Evolutionary conservation across 208 protist genomes (phyloP).

Genomic region (Wallacemonas sp.): DNA sequence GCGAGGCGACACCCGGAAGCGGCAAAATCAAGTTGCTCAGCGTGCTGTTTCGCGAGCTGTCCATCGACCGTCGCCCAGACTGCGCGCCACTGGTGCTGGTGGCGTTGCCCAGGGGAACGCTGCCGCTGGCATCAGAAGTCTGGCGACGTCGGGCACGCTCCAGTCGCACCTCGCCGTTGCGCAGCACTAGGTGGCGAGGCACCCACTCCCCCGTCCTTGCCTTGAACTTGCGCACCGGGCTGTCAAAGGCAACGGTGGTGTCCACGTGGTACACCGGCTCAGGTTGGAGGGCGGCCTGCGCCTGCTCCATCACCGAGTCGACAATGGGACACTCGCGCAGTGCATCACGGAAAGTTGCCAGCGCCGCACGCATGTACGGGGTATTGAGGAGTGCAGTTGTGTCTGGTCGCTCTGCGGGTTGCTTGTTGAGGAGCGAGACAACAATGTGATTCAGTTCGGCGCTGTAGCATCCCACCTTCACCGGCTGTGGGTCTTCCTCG

Average conservation of each 20-base stretch:
- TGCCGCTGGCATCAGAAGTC: neutral
- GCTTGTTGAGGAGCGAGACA: constrained; percentile 27
- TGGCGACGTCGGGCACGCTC: neutral
- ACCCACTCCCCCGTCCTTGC: constrained; percentile 4
- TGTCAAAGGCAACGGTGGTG: constrained; percentile 12
- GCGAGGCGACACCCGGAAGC: neutral
- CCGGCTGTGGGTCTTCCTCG: constrained; percentile 9
- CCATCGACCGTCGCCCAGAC: neutral
- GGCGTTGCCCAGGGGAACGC: neutral
- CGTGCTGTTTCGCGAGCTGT: constrained; percentile 4
- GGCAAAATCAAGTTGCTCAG: constrained; percentile 4
- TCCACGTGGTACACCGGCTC: constrained; percentile 2
- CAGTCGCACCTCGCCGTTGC: constrained; percentile 9
- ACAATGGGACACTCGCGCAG: constrained; percentile 16
- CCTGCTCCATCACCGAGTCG: constrained; percentile 11
- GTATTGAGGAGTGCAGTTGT: constrained; percentile 22
- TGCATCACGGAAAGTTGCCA: constrained; percentile 21
- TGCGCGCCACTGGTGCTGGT: neutral
- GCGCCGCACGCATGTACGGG: constrained; percentile 19
- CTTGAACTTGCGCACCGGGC: constrained; percentile 14
- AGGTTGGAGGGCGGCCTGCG: constrained; percentile 19
- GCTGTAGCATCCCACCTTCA: constrained; percentile 18
- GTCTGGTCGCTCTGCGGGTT: constrained; percentile 25
- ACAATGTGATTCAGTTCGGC: constrained; percentile 20
- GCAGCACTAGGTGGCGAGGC: constrained; percentile 11